phyloP scores from a whole-genome alignment of 768 basidiomycete genomes.

The Naganishia antarctica region DNA sequence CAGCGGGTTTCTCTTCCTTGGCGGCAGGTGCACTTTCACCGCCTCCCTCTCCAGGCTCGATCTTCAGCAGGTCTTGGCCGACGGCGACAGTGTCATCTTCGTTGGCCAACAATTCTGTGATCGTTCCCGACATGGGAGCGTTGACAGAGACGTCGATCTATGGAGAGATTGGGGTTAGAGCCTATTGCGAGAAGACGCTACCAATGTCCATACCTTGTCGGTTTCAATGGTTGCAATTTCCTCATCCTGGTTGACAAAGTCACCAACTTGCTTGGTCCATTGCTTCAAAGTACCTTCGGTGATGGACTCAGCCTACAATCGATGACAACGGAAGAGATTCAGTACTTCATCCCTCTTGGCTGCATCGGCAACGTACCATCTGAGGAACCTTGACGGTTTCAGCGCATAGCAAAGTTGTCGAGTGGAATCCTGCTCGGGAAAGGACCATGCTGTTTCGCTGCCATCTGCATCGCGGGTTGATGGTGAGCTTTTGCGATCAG shows the following conservation, averaged over 20 bases:
- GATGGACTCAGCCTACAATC: constrained; percentile 69
- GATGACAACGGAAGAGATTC: constrained; percentile 14
- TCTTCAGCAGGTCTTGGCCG: constrained; percentile 86
- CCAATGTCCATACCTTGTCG: constrained; percentile 67
- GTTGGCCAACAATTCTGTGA: constrained; percentile 74
- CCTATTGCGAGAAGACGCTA: neutral
- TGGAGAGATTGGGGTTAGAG: neutral
- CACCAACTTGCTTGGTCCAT: constrained; percentile 90
- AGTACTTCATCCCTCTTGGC: neutral
- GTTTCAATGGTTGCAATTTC: constrained; percentile 98
- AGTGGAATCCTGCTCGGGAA: constrained; percentile 28
- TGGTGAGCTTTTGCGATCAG: too few species aligned
- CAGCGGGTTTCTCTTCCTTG: constrained; percentile 41
- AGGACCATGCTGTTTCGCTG: neutral
- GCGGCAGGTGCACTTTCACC: constrained; percentile 32
- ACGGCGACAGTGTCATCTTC: constrained; percentile 94
- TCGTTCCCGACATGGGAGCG: constrained; percentile 78
- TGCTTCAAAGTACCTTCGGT: constrained; percentile 93
- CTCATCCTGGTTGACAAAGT: constrained; percentile 83
- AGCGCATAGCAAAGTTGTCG: constrained; percentile 29
- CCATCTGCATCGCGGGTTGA: too few species aligned
- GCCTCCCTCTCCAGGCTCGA: constrained; percentile 75
- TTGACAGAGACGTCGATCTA: constrained; percentile 95
- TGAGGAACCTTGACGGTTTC: constrained; percentile 92
- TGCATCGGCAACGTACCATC: constrained; percentile 56